A percentile compares a stretch with the other conserved stretches of the same genome.
phyloP scores from a whole-genome alignment of 495 filamentous ascomycete species.

The Trichoderma erinaceum region DNA sequence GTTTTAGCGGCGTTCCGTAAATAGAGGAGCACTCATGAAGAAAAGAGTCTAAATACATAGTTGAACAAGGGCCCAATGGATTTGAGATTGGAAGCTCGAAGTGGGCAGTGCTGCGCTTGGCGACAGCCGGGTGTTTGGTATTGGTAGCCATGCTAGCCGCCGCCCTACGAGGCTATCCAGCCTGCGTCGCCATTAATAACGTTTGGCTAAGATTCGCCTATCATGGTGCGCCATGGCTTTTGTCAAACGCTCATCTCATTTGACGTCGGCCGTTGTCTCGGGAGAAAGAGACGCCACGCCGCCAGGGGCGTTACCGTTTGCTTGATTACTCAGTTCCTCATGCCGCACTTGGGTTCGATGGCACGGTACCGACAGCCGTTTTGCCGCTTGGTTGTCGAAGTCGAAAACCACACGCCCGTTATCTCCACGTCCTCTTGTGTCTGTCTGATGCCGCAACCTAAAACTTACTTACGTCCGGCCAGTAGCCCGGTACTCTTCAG shows the following conservation, averaged over 20 bases:
- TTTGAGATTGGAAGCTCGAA: background rate
- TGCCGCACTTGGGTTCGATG: background rate
- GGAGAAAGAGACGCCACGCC: slow-evolving; percentile 12
- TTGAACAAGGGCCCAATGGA: background rate
- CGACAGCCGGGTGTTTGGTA: background rate
- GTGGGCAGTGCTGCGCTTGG: slow-evolving; percentile 1
- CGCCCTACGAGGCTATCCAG: slow-evolving; percentile 7
- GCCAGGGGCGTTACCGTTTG: slow-evolving; percentile 13
- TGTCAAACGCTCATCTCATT: background rate
- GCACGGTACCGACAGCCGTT: background rate
- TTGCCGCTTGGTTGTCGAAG: background rate
- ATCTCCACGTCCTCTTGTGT: background rate
- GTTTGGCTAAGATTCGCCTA: slow-evolving; percentile 11
- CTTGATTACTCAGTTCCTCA: background rate
- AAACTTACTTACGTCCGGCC: background rate
- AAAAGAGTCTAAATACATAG: background rate
- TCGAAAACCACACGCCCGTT: background rate
- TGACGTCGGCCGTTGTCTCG: slow-evolving; percentile 14
- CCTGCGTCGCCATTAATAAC: background rate
- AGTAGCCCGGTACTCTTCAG: background rate
- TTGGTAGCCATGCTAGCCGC: background rate
- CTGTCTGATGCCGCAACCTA: background rate
- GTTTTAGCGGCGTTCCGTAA: background rate
- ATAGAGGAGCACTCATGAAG: background rate
- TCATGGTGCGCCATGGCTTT: slow-evolving; percentile 9